Conservation (phyloP, 768 basidiomycete species). For the Albatrellus ellisii region DNA sequence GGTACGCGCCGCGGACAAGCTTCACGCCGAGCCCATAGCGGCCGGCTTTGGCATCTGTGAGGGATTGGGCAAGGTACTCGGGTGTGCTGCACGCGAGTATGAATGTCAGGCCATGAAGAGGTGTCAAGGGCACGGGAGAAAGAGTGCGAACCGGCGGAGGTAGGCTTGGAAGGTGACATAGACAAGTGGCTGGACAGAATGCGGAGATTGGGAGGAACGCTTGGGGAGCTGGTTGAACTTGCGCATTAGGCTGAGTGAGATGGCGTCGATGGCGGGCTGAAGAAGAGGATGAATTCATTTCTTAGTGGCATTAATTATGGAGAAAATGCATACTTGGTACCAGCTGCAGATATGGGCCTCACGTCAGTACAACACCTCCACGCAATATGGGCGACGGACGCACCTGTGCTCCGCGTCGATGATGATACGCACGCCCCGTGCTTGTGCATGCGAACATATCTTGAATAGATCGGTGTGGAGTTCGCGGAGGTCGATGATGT, state of each 20-base stretch:
- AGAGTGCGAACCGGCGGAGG: constrained; percentile 43
- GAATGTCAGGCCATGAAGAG: not conserved
- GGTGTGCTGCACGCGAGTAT: constrained; percentile 36
- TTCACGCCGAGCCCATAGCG: constrained; percentile 79
- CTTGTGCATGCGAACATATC: constrained; percentile 53
- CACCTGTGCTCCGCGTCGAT: constrained; percentile 81
- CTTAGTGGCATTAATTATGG: not conserved
- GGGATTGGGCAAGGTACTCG: constrained; percentile 46
- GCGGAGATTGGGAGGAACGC: constrained; percentile 5
- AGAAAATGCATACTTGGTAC: constrained; percentile 24
- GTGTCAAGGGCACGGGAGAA: not conserved
- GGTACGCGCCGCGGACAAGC: constrained; percentile 89
- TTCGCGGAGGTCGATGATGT: constrained; percentile 45
- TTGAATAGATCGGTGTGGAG: constrained; percentile 46
- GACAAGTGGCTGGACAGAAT: constrained; percentile 35
- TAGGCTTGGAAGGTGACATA: constrained; percentile 90
- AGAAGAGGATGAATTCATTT: not conserved
- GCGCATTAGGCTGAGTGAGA: constrained; percentile 60
- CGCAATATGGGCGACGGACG: constrained; percentile 3
- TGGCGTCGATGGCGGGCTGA: constrained; percentile 77
- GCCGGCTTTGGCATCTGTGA: constrained; percentile 50
- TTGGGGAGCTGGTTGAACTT: constrained; percentile 47
- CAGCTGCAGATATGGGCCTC: constrained; percentile 11
- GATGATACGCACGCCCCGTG: constrained; percentile 53
- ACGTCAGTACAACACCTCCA: not conserved